Evolutionary conservation across 805 yeast species (phyloP).

Genomic region (Metschnikowia noctiluminum): DNA sequence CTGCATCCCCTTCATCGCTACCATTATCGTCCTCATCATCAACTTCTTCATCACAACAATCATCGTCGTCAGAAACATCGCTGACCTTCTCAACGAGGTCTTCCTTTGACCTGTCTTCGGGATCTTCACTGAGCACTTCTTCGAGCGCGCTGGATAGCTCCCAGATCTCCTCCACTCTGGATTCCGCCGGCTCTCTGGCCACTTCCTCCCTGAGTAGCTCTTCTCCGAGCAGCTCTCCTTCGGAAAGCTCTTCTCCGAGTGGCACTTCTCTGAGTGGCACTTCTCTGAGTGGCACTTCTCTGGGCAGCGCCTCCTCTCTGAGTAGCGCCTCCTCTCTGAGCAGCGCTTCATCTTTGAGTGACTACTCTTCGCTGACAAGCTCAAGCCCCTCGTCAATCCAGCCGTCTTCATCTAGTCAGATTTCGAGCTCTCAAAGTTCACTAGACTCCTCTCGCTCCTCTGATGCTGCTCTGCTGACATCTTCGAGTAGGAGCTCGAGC

Average conservation of each 20-base stretch:
- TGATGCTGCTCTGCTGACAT: constrained; percentile 1
- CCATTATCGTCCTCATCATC: neutral
- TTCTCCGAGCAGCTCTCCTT: too few relatives aligned
- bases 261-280: too few relatives aligned
- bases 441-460: neutral
- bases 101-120: neutral
- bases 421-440: neutral
- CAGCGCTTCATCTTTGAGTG: too few relatives aligned
- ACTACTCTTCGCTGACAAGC: neutral
- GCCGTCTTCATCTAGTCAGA: neutral
- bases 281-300: too few relatives aligned
- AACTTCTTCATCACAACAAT: constrained; percentile 1
- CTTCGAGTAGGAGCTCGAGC: constrained; percentile 2
- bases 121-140: too few relatives aligned
- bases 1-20: constrained; percentile 1
- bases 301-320: too few relatives aligned
- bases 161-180: too few relatives aligned
- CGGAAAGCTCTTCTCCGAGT: too few relatives aligned
- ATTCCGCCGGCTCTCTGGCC: too few relatives aligned
- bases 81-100: neutral
- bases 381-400: neutral
- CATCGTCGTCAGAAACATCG: neutral
- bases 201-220: too few relatives aligned
- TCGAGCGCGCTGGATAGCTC: too few relatives aligned
- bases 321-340: too few relatives aligned